A percentile compares a stretch with the other conserved stretches of the same genome.
These are phyloP conservation scores for Sanguinoderma infundibulare DNA, from an alignment of 1,284 basidiomycete species.

Conservation along the genomic window DNA sequence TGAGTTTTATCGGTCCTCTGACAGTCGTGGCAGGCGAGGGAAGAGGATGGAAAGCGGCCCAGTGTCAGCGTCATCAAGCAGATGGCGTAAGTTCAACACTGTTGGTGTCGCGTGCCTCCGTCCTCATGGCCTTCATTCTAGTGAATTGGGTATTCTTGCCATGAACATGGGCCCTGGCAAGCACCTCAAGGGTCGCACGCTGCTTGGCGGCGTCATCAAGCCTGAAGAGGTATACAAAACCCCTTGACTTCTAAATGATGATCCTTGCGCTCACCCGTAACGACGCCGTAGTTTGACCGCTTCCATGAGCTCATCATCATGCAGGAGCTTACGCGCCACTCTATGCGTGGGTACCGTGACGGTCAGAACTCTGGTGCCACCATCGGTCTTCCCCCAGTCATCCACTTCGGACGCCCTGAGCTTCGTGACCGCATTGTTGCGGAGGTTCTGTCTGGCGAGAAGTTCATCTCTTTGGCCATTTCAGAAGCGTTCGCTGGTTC, in stretches of 20 bases:
- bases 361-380: constrained; percentile 55
- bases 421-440: constrained; percentile 81
- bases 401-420: constrained; percentile 83
- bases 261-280: background rate
- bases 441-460: constrained; percentile 75
- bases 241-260: background rate
- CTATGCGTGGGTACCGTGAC: constrained; percentile 37
- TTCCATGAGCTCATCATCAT: constrained; percentile 56
- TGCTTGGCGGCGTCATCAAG: constrained; percentile 83
- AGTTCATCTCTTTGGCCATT: constrained; percentile 73
- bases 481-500: constrained; percentile 85
- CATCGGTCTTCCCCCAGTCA: constrained; percentile 80
- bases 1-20: constrained; percentile 25
- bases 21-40: constrained; percentile 53
- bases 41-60: constrained; percentile 79
- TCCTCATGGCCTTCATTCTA: constrained; percentile 30
- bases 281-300: constrained; percentile 62
- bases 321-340: constrained; percentile 42
- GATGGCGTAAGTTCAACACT: constrained; percentile 60
- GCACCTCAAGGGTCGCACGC: constrained; percentile 81
- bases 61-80: constrained; percentile 66
- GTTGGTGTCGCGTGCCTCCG: background rate
- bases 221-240: constrained; percentile 66
- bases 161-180: constrained; percentile 90
- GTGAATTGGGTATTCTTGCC: constrained; percentile 75